Percentiles rank a stretch among this genome's conserved stretches.
Evolutionary conservation across 2,329 filamentous ascomycete species (phyloP).

Genomic region (Aspergillus carbonarius): DNA sequence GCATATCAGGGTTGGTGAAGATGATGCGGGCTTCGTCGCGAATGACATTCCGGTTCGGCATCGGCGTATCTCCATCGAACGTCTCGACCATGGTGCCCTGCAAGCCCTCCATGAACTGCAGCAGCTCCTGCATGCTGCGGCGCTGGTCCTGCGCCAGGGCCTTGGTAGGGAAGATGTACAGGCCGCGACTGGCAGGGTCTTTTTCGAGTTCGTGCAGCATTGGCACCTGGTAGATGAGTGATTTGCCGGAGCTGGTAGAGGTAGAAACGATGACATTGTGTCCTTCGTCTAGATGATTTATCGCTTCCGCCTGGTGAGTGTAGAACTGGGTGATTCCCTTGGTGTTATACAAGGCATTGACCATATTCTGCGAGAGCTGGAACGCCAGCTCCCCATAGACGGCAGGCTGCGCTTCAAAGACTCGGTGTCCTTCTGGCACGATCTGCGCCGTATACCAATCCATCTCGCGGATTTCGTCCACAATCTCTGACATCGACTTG

Average conservation of each 20-base stretch:
- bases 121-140: constrained; percentile 79
- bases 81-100: constrained; percentile 81
- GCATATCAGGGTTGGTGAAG: constrained; percentile 97
- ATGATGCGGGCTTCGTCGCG: constrained; percentile 88
- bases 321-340: constrained; percentile 84
- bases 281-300: constrained; percentile 81
- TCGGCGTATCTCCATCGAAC: constrained; percentile 92
- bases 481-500: constrained; percentile 77
- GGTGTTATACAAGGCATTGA: constrained; percentile 95
- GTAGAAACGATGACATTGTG: constrained; percentile 89
- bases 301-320: constrained; percentile 87
- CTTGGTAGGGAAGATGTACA: constrained; percentile 99
- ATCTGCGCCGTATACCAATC: constrained; percentile 92
- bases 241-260: constrained; percentile 95
- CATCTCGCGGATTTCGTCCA: constrained; percentile 75
- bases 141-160: constrained; percentile 93
- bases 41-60: constrained; percentile 73
- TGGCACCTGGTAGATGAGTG: constrained; percentile 94
- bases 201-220: constrained; percentile 83
- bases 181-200: constrained; percentile 73
- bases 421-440: constrained; percentile 86
- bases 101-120: constrained; percentile 75
- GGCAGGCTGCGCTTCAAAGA: constrained; percentile 81
- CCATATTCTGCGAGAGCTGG: constrained; percentile 79
- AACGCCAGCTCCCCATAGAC: constrained; percentile 84